Evolutionary conservation across 108 stramenopile species (phyloP).

Genomic region (Skeletonema marinoi): DNA sequence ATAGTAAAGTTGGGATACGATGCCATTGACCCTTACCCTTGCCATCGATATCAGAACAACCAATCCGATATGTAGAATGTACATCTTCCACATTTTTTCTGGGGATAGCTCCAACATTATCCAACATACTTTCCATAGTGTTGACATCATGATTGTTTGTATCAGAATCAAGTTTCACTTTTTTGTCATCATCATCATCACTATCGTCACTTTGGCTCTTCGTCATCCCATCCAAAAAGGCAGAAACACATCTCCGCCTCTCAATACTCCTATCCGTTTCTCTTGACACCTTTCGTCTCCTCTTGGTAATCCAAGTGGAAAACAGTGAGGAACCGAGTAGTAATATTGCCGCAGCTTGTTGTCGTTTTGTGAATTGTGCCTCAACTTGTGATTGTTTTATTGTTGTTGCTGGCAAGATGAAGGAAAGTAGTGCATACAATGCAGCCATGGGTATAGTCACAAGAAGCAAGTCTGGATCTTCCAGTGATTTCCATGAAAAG

Average conservation of each 20-base stretch:
- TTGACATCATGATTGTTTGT: neutral
- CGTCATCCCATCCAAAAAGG: slow-evolving; percentile 41
- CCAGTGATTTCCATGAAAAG: neutral
- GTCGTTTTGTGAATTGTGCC: slow-evolving; percentile 9
- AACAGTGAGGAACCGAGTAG: slow-evolving; percentile 24
- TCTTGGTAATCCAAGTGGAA: slow-evolving; percentile 22
- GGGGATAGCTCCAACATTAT: slow-evolving; percentile 18
- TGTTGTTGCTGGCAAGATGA: slow-evolving; percentile 8
- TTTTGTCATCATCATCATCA: neutral
- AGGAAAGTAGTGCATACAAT: slow-evolving; percentile 11
- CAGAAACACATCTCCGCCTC: slow-evolving; percentile 36
- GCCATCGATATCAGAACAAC: slow-evolving; percentile 1
- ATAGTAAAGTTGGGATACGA: slow-evolving; percentile 64
- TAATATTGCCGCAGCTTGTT: slow-evolving; percentile 25
- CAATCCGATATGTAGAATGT: slow-evolving; percentile 72
- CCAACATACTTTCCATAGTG: neutral
- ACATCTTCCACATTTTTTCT: slow-evolving; percentile 55
- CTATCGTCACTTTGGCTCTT: neutral
- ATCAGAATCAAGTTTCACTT: neutral
- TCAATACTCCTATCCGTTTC: slow-evolving; percentile 39
- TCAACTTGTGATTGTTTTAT: neutral
- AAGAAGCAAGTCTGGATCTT: slow-evolving; percentile 30
- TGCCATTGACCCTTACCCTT: slow-evolving; percentile 52
- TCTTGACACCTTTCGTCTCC: slow-evolving; percentile 31
- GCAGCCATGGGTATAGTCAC: slow-evolving; percentile 23